Evolutionary conservation across 768 basidiomycete species (phyloP), one percentile per base, ranked within the genome.

Genomic region (Lactifluus pinguis): DNA sequence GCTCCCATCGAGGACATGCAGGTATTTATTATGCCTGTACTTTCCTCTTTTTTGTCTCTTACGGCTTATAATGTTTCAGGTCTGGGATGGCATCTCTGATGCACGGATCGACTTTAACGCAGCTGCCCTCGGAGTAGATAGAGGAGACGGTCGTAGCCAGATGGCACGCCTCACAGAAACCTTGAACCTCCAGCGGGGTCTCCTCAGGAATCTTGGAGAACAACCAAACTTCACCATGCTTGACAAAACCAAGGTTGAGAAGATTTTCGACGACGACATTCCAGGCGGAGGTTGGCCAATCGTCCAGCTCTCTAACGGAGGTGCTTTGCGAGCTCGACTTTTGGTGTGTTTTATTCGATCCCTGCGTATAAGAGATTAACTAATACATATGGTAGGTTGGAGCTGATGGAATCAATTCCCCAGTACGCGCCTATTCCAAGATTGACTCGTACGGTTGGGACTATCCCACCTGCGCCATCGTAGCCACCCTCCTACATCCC

Each of bases 371-470:
- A 34, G 30, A n/a, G 53, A 32, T 38, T 59, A 25, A 53, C 38
- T 52, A 49, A 17, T 25, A 57, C 48, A 19, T 25, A n/a, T 55
- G 53, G 41, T 66, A 92, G 90, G 83, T 98, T 38, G 95, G 97
- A 17, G 95, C 97, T 5, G 97, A 98, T 68, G 97, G 97, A 4
- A 86, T 85, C 71, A 95, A 93, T 68, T 98, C 95, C 0, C 94
- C 95, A 11, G 97, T 98, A 25, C 84, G 94, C 49, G 71, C 85
- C 29, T 98, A 86, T 69, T 88, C 94, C 0, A 78, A 84, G 29
- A 97, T 98, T 64, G 76, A 86, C 25, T 87, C 92, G 0, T 95
- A 85, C 68, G 95, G 95, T 3, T 97, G 95, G 88, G 79, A 85
- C 0, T 99, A 99, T 72, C 81, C 88, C 60, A 87, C 89, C 0